A percentile compares a stretch with the other conserved stretches of the same genome.
Evolutionary conservation across 176 grass and related monocot species (phyloP).

Genomic region (Tillandsia fasciculata): DNA sequence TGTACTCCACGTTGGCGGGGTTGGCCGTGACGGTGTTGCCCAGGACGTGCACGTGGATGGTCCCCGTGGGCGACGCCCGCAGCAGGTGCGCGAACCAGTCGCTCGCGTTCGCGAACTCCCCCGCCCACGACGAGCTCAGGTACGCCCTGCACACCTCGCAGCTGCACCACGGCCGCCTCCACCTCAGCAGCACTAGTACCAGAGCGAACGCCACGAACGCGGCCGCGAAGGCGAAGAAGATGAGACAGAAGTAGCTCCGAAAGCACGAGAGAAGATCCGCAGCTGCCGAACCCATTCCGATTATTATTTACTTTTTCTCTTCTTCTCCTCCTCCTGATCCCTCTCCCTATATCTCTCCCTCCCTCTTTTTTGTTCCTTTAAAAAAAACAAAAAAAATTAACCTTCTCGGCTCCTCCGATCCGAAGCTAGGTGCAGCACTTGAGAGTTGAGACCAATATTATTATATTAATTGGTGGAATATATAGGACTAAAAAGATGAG

Average conservation of each 20-base stretch:
- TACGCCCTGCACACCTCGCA: conserved; percentile 53
- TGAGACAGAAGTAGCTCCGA: conserved; percentile 17
- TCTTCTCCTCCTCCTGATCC: not conserved
- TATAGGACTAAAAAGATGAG: no score
- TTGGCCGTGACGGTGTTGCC: conserved; percentile 64
- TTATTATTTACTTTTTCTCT: not conserved
- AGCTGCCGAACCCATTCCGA: not conserved
- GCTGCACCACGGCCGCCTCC: conserved; percentile 40
- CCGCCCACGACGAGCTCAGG: conserved; percentile 52
- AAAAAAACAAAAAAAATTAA: no score
- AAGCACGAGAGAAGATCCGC: not conserved
- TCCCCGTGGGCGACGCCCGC: conserved; percentile 33
- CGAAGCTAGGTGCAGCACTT: no score
- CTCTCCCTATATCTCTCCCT: no score
- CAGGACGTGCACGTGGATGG: conserved; percentile 62
- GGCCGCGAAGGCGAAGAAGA: conserved; percentile 19
- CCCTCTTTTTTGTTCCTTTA: no score
- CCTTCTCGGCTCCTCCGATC: no score
- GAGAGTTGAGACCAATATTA: no score
- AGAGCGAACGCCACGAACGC: conserved; percentile 13
- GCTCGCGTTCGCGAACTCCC: conserved; percentile 45
- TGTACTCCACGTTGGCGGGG: conserved; percentile 82
- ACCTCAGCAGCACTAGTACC: conserved; percentile 25
- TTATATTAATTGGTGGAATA: no score
- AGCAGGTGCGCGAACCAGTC: conserved; percentile 86